Conservation (phyloP, 1,139 yeast species). For the Nakaseomyces glabratus region DNA sequence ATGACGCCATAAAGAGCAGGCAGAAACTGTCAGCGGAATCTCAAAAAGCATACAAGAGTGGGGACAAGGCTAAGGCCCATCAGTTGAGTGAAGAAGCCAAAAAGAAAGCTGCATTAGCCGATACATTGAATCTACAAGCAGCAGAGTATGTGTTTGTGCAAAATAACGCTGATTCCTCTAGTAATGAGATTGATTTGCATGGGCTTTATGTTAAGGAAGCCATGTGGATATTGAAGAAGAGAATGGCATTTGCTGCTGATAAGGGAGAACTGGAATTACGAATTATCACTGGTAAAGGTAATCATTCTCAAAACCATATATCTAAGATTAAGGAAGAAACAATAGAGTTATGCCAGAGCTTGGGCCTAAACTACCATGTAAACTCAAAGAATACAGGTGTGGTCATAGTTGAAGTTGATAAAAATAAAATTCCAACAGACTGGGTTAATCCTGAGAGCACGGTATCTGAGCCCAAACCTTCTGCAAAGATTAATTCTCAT, state of each 20-base stretch:
- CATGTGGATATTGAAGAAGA: constrained; percentile 57
- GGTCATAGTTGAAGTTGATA: constrained; percentile 52
- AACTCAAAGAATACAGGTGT: constrained; percentile 77
- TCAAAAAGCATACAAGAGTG: constrained; percentile 64
- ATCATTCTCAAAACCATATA: constrained; percentile 71
- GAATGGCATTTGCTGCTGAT: constrained; percentile 58
- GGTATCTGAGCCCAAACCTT: constrained; percentile 8
- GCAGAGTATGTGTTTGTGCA: constrained; percentile 86
- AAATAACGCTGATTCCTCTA: constrained; percentile 75
- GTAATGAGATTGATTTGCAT: constrained; percentile 85
- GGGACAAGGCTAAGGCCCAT: constrained; percentile 67
- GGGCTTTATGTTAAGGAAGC: constrained; percentile 91
- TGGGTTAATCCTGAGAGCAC: constrained; percentile 35
- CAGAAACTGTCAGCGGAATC: constrained; percentile 55
- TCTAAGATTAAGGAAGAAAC: constrained; percentile 89
- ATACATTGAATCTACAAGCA: constrained; percentile 63
- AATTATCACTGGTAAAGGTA: constrained; percentile 91
- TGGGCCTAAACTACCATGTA: constrained; percentile 49
- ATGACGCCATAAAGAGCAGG: constrained; percentile 51
- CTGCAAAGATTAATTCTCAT: constrained; percentile 10
- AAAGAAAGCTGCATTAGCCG: constrained; percentile 43
- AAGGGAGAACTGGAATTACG: constrained; percentile 49
- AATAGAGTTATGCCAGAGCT: constrained; percentile 62
- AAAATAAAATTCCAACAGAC: constrained; percentile 41
- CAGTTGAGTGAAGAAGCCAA: constrained; percentile 64